Percentiles rank a stretch among this genome's conserved stretches.
phyloP scores from a whole-genome alignment of 2,329 filamentous ascomycete genomes.

The Penicillium frequentans region DNA sequence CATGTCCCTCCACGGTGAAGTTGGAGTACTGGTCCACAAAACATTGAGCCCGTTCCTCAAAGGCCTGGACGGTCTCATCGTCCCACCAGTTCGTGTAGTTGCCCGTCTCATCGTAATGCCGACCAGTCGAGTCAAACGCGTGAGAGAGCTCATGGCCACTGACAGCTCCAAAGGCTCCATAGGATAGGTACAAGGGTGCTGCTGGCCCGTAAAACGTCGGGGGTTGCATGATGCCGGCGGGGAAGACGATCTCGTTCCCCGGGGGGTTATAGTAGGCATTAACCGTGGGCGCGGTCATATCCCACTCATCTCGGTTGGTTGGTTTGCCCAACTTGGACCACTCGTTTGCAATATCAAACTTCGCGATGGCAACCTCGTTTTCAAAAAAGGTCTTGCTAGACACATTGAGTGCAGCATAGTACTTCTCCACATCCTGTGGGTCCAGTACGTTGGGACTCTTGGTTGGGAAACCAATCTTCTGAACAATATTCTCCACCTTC shows the following conservation, averaged over 20 bases:
- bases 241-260: conserved; percentile 69
- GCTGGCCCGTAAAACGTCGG: conserved; percentile 62
- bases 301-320: conserved; percentile 61
- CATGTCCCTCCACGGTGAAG: conserved; percentile 58
- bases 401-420: conserved; percentile 57
- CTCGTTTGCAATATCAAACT: conserved; percentile 48
- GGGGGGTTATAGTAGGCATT: conserved; percentile 67
- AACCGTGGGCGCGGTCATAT: conserved; percentile 60
- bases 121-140: conserved; percentile 66
- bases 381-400: conserved; percentile 55
- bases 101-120: conserved; percentile 64
- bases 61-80: conserved; percentile 57
- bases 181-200: conserved; percentile 65
- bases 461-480: conserved; percentile 68
- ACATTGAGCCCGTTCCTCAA: conserved; percentile 61
- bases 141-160: conserved; percentile 70
- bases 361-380: conserved; percentile 56
- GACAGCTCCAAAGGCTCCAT: conserved; percentile 68
- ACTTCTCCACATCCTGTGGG: conserved; percentile 55
- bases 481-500: conserved; percentile 66
- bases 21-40: conserved; percentile 68
- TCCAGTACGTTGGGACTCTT: conserved; percentile 63
- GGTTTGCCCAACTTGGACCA: conserved; percentile 63
- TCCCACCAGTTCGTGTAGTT: conserved; percentile 70
- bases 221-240: conserved; percentile 68